Conservation (phyloP, 2,329 filamentous ascomycete species). For the Exophiala lecanii-corni region DNA sequence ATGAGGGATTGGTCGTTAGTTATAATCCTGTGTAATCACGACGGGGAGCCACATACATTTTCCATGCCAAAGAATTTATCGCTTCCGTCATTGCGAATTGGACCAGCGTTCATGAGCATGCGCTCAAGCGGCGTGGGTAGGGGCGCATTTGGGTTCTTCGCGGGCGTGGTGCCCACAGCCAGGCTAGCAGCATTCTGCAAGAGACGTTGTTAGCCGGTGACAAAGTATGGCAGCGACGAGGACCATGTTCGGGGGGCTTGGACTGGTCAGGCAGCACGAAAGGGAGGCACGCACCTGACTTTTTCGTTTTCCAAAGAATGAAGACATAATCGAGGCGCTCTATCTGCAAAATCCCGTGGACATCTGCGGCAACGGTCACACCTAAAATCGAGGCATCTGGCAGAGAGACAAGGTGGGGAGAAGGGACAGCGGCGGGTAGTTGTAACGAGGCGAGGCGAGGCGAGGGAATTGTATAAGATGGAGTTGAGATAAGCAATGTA, state of each 20-base stretch:
- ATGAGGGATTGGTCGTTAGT: too few species aligned
- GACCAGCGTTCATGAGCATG: conserved; percentile 76
- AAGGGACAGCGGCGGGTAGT: too few species aligned
- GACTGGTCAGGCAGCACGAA: neutral
- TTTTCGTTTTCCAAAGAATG: conserved; percentile 53
- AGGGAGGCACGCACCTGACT: conserved; percentile 30
- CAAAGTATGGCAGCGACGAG: conserved; percentile 6
- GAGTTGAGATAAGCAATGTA: conserved; percentile 3
- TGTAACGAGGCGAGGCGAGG: conserved; percentile 1
- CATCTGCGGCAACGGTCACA: conserved; percentile 14
- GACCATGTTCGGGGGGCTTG: too few species aligned
- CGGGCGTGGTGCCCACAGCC: conserved; percentile 28
- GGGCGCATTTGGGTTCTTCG: conserved; percentile 55
- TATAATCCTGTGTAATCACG: too few species aligned
- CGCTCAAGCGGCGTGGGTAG: conserved; percentile 60
- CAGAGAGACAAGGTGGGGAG: neutral
- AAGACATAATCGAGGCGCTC: conserved; percentile 40
- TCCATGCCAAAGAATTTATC: conserved; percentile 99
- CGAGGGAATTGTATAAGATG: conserved; percentile 2
- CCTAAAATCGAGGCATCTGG: conserved; percentile 11
- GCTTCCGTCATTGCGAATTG: conserved; percentile 78
- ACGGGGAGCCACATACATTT: conserved; percentile 63
- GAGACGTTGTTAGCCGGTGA: neutral
- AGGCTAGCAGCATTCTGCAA: conserved; percentile 24
- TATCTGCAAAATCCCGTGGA: conserved; percentile 26